phyloP scores from a whole-genome alignment of 2,329 filamentous ascomycete species.

The Aspergillus thermomutatus region DNA sequence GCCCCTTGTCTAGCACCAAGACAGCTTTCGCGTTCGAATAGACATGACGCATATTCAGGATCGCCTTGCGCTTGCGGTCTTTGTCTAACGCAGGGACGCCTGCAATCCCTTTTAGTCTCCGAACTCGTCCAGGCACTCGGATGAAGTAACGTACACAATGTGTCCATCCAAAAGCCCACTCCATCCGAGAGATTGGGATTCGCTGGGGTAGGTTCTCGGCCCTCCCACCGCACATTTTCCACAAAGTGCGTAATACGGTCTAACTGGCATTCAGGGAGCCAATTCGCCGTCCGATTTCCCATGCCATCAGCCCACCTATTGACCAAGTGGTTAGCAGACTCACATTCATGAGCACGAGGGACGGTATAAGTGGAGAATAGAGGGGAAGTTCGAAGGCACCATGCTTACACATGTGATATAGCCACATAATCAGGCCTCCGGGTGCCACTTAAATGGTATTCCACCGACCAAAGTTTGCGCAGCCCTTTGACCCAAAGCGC shows the following conservation, averaged over 20 bases:
- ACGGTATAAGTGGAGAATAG: too few relatives aligned
- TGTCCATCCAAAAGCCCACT: constrained; percentile 21
- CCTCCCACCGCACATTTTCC: constrained; percentile 11
- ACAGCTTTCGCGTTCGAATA: constrained; percentile 11
- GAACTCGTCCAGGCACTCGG: too few relatives aligned
- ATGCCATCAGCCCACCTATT: constrained; percentile 17
- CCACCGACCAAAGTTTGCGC: constrained; percentile 7
- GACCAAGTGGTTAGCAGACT: too few relatives aligned
- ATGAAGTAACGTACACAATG: constrained; percentile 8
- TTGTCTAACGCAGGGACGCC: constrained; percentile 9
- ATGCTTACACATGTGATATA: constrained; percentile 19
- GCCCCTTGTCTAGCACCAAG: constrained; percentile 16
- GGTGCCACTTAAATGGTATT: constrained; percentile 7
- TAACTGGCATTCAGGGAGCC: constrained; percentile 15
- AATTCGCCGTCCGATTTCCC: constrained; percentile 15
- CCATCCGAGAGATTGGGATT: constrained; percentile 2
- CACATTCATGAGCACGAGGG: too few relatives aligned
- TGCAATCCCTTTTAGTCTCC: too few relatives aligned
- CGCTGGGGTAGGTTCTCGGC: constrained; percentile 2
- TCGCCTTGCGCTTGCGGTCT: constrained; percentile 2
- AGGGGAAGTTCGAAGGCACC: too few relatives aligned
- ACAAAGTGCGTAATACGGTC: constrained; percentile 10
- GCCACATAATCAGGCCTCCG: constrained; percentile 12
- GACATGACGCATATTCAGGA: constrained; percentile 12
- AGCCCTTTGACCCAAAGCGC: constrained; percentile 12